Evolutionary conservation across 225 moss, liverwort and hornwort genomes (phyloP).

Genomic region (Pseudoscleropodium purum): DNA sequence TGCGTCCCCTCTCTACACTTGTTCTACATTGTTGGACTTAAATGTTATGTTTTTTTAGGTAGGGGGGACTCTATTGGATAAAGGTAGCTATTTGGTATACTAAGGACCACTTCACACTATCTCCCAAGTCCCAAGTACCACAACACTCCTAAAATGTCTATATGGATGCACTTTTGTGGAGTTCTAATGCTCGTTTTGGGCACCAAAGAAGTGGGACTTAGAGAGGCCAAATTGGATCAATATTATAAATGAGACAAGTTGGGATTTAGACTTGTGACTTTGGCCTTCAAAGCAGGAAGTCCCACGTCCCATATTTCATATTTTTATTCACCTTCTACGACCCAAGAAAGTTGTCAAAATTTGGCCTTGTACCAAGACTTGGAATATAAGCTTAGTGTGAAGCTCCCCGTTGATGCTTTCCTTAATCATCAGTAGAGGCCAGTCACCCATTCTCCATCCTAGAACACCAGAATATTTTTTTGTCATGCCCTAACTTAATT

Average conservation of each 20-base stretch:
- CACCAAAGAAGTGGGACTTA: rapidly evolving
- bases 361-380: rapidly evolving
- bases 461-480: background rate
- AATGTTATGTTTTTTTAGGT: background rate
- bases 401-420: rapidly evolving
- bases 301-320: background rate
- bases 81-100: background rate
- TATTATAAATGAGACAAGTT: background rate
- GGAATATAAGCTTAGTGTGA: rapidly evolving
- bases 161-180: rapidly evolving
- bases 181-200: too few species aligned
- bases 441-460: background rate
- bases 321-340: background rate
- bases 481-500: too few species aligned
- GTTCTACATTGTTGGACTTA: background rate
- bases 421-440: rapidly evolving
- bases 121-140: rapidly evolving
- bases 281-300: rapidly evolving
- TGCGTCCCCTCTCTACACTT: background rate
- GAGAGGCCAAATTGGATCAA: background rate
- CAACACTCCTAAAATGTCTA: background rate
- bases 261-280: too few species aligned
- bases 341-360: rapidly evolving
- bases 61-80: background rate
- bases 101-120: background rate